phyloP scores from a whole-genome alignment of 2,329 filamentous ascomycete genomes.

The Nannizziopsis barbatae region DNA sequence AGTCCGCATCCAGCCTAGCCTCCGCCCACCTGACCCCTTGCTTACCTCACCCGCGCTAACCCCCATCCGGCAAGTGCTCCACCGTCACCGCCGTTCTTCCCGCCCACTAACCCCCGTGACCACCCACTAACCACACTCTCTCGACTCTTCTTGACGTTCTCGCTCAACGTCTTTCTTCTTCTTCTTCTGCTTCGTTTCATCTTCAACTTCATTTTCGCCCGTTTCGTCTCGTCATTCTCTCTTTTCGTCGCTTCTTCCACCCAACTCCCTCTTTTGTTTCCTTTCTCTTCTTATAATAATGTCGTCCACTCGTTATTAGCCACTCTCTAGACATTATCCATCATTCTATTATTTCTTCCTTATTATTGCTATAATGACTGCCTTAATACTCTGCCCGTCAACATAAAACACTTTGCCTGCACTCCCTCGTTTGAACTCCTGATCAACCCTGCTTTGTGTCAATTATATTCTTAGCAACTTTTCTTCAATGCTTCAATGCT shows the following conservation, averaged over 20 bases:
- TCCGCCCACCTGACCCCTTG: not conserved
- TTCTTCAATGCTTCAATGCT: not conserved
- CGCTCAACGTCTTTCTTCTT: slow-evolving; percentile 2
- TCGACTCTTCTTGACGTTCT: not conserved
- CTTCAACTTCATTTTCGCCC: not conserved
- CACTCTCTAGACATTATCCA: slow-evolving; percentile 5
- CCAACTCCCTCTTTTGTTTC: not conserved
- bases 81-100: no score
- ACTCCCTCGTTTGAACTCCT: slow-evolving; percentile 12
- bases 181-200: not conserved
- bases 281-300: not conserved
- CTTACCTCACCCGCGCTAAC: not conserved
- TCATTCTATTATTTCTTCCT: slow-evolving; percentile 6
- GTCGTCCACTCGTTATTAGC: slow-evolving; percentile 5
- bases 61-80: no score
- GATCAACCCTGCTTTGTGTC: not conserved
- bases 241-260: slow-evolving; percentile 5
- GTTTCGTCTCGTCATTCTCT: not conserved
- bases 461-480: slow-evolving; percentile 4
- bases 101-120: no score
- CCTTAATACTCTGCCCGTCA: slow-evolving; percentile 8
- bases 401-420: slow-evolving; percentile 11
- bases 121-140: no score
- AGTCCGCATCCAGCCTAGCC: slow-evolving; percentile 4
- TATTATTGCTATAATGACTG: slow-evolving; percentile 5